Conservation (phyloP, 2,329 filamentous ascomycete species). For the Talaromyces verruculosus region DNA sequence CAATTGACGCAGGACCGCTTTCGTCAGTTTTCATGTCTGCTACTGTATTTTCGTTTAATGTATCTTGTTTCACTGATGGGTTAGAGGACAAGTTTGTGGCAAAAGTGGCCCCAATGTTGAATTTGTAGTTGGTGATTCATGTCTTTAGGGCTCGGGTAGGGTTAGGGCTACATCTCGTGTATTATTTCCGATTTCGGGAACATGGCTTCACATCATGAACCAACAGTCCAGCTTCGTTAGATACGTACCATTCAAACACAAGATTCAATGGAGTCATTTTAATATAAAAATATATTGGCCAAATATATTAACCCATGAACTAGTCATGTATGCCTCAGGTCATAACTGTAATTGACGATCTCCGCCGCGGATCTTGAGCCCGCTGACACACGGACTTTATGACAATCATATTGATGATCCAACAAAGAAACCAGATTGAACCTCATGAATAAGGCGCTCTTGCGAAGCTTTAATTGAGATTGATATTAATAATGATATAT, state of each 20-base stretch:
- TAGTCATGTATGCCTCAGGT: neutral
- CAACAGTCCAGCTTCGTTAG: neutral
- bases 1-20: neutral
- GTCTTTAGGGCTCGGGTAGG: neutral
- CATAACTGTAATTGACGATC: constrained; percentile 1
- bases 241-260: neutral
- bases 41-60: neutral
- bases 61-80: neutral
- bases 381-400: neutral
- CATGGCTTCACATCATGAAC: neutral
- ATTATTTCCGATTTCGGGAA: neutral
- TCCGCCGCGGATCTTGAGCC: neutral
- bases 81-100: neutral
- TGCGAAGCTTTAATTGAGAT: neutral
- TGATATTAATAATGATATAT: neutral
- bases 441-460: neutral
- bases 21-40: neutral
- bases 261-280: neutral
- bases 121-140: neutral
- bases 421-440: neutral
- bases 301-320: neutral
- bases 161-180: constrained; percentile 5
- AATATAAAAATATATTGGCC: neutral
- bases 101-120: neutral
- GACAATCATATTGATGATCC: neutral